Base-by-base conservation (phyloP, 441 rosid genomes). In the Adansonia grandidieri region DNA sequence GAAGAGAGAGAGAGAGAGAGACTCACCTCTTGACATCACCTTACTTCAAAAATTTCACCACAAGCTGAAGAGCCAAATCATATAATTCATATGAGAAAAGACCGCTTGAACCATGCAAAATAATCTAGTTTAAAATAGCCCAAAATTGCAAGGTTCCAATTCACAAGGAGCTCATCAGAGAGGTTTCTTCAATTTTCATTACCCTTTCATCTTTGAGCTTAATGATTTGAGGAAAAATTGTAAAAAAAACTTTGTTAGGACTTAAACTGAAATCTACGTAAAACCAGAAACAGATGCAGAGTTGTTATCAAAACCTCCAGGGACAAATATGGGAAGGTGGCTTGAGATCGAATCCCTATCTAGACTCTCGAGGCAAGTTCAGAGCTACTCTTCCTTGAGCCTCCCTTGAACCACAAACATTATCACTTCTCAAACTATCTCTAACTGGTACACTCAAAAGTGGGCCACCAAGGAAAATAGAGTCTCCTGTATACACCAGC, bases 391-490 rank as follows among this genome's bases (percentile, higher is more conserved):
- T 85, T 22, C 87, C 90, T 42, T 76, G 93, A 5, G 98, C 83
- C 73, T 93, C 96, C 72, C 89, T 84, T 6, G 82, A 78, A 71
- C 79, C 88, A 0, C 71, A 85, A 62, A 81, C 84, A 79, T 81
- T 87, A 19, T 88, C 93, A 17, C 80, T 87, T 86, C 91, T 86
- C 67, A 75, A 71, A 73, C 80, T 85, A 79, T 93, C 92, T 83
- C 90, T 87, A 9, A 68, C 76, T 0, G 88, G 92, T 73, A 84
- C 89, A 60, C 89, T 91, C 77, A 89, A 84, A 47, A 90, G 86
- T 11, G 96, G 96, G 6, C 96, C 96, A 19, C 92, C 93, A 79
- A 91, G 90, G 92, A 91, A 91, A 78, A 91, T 90, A 2, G 93
- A 88, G 79, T 89, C 91, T 40, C 95, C 92, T 1, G 95, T 86